Percentiles rank a stretch among this genome's conserved stretches.
Evolutionary conservation across 345 rosid species (phyloP).

Genomic region (Turritis glabra): DNA sequence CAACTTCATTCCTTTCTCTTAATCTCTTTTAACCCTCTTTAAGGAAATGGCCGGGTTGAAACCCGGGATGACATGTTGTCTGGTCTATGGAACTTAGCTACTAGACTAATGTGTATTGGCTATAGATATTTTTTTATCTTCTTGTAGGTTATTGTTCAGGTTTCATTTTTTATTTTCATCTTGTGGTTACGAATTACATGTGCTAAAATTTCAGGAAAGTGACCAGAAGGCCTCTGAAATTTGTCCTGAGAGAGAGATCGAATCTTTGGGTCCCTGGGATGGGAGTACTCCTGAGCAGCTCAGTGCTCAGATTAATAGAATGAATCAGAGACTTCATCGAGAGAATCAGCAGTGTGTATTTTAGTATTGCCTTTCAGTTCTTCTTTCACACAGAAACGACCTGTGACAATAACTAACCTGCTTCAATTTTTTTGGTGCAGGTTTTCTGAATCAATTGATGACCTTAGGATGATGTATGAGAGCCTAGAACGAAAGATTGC

Average conservation of each 20-base stretch:
- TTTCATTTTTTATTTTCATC: background rate
- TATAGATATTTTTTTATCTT: background rate
- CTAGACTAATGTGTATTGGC: background rate
- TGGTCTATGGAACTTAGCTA: conserved; percentile 3
- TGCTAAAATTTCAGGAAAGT: conserved; percentile 59
- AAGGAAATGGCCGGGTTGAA: conserved; percentile 19
- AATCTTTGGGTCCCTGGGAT: conserved; percentile 78
- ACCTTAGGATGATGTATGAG: conserved; percentile 63
- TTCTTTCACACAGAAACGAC: background rate
- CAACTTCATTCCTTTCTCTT: background rate
- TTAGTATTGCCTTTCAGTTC: conserved; percentile 10
- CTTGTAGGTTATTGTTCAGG: conserved; percentile 2
- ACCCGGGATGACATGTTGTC: conserved; percentile 16
- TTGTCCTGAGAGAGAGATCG: conserved; percentile 82
- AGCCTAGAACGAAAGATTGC: conserved; percentile 63
- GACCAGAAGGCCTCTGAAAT: conserved; percentile 88
- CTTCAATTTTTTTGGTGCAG: conserved; percentile 44
- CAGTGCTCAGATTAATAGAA: conserved; percentile 62
- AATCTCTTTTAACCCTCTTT: background rate
- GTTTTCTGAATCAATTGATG: conserved; percentile 89
- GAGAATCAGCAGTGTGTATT: conserved; percentile 71
- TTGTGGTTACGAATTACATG: conserved; percentile 2
- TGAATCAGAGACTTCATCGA: conserved; percentile 69
- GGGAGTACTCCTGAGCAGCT: conserved; percentile 85
- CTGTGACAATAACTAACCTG: conserved; percentile 17